Evolutionary conservation across 345 rosid genomes (phyloP).

Genomic region (Zanthoxylum bungeanum): DNA sequence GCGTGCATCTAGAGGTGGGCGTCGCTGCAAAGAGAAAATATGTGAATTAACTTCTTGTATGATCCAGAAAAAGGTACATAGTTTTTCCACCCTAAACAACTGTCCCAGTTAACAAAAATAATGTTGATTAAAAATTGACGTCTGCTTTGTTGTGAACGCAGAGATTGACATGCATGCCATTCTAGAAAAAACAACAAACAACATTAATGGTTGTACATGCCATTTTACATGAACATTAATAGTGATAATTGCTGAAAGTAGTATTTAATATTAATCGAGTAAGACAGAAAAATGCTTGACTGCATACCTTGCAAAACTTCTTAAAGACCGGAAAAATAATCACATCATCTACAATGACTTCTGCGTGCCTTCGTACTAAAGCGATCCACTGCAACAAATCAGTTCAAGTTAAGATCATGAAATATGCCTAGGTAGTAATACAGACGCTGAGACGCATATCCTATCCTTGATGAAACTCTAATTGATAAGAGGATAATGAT

Average conservation of each 20-base stretch:
- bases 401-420: constrained; percentile 6
- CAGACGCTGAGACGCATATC: background rate
- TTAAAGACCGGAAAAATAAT: constrained; percentile 58
- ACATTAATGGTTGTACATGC: background rate
- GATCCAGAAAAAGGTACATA: background rate
- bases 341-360: constrained; percentile 68
- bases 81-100: background rate
- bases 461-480: background rate
- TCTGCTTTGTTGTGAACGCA: background rate
- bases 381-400: constrained; percentile 68
- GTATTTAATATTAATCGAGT: background rate
- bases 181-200: background rate
- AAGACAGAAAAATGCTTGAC: constrained; percentile 4
- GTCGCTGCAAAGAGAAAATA: constrained; percentile 48
- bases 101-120: background rate
- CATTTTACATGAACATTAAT: background rate
- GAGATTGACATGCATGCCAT: background rate
- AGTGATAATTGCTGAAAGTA: constrained; percentile 3
- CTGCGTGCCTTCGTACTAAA: constrained; percentile 71
- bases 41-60: constrained; percentile 1
- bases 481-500: background rate
- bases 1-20: constrained; percentile 55
- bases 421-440: background rate
- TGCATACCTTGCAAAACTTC: constrained; percentile 75
- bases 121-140: background rate